These are phyloP conservation scores for Penicillium alfredii DNA, from an alignment of 495 filamentous ascomycete genomes.

Conservation along the genomic window DNA sequence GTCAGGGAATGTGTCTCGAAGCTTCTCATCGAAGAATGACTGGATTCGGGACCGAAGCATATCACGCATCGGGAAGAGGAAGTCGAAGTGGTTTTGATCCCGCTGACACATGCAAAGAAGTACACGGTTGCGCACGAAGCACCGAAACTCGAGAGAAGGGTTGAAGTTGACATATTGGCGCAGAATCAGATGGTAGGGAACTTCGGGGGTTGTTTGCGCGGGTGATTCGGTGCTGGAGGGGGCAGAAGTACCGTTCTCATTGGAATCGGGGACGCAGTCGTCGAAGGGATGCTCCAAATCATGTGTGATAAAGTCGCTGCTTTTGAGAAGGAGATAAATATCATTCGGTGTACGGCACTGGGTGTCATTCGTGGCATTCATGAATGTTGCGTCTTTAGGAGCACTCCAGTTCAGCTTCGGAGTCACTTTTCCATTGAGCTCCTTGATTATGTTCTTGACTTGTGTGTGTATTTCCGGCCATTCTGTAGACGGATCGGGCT, in stretches of 20 bases:
- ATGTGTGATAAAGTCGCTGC: slow-evolving; percentile 86
- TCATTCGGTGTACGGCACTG: slow-evolving; percentile 85
- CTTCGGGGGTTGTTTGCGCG: slow-evolving; percentile 33
- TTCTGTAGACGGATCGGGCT: slow-evolving; percentile 49
- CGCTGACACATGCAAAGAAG: slow-evolving; percentile 83
- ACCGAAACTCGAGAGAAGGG: slow-evolving; percentile 87
- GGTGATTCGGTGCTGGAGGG: slow-evolving; percentile 5
- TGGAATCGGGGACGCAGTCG: slow-evolving; percentile 52
- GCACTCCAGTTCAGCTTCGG: slow-evolving; percentile 98
- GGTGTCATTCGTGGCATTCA: slow-evolving; percentile 80
- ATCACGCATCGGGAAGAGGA: slow-evolving; percentile 60
- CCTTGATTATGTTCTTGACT: slow-evolving; percentile 68
- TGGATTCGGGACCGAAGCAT: slow-evolving; percentile 56
- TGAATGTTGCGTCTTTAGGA: slow-evolving; percentile 96
- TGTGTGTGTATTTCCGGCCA: slow-evolving; percentile 69
- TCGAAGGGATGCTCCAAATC: slow-evolving; percentile 92
- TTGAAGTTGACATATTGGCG: slow-evolving; percentile 83
- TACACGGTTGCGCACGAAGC: slow-evolving; percentile 75
- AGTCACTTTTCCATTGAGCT: slow-evolving; percentile 73
- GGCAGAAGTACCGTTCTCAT: slow-evolving; percentile 9
- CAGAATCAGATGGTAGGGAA: slow-evolving; percentile 68
- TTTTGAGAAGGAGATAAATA: slow-evolving; percentile 88
- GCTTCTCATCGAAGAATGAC: slow-evolving; percentile 64
- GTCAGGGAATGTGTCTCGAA: slow-evolving; percentile 77
- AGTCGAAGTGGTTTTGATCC: slow-evolving; percentile 84